A percentile compares a stretch with the other conserved stretches of the same genome.
Conservation (phyloP, 495 filamentous ascomycete species). For the Mytilinidion resinicola region DNA sequence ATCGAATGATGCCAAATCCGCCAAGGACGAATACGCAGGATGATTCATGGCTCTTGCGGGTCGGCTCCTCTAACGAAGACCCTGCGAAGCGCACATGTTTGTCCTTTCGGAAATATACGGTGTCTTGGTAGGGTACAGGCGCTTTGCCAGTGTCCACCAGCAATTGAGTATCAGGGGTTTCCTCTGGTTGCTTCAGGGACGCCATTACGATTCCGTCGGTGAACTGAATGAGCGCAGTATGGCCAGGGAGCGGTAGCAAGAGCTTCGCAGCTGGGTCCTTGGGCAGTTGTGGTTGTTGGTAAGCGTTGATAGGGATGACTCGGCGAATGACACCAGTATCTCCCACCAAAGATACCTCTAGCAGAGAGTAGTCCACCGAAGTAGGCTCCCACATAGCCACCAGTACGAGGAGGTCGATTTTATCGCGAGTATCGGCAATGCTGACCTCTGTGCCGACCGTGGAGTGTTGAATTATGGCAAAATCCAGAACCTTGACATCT, state of each 20-base stretch:
- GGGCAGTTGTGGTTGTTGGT: conserved; percentile 42
- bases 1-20: conserved; percentile 71
- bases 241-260: conserved; percentile 66
- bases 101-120: conserved; percentile 70
- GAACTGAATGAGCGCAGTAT: conserved; percentile 79
- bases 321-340: conserved; percentile 24
- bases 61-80: conserved; percentile 38
- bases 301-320: conserved; percentile 59
- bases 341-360: conserved; percentile 34
- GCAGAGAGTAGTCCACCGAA: conserved; percentile 32
- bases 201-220: conserved; percentile 67
- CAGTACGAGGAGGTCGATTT: conserved; percentile 21
- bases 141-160: conserved; percentile 54
- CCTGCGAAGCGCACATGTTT: conserved; percentile 45
- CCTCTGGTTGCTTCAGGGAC: conserved; percentile 55
- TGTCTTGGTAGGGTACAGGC: conserved; percentile 68
- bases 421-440: conserved; percentile 13
- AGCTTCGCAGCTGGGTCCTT: conserved; percentile 50
- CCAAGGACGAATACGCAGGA: conserved; percentile 67
- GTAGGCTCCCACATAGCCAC: conserved; percentile 17
- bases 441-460: conserved; percentile 27
- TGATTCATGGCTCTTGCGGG: conserved; percentile 45
- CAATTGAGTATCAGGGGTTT: conserved; percentile 64
- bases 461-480: conserved; percentile 34
- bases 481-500: conserved; percentile 42